A percentile compares a stretch with the other conserved stretches of the same genome.
These are phyloP conservation scores for Coccomyxa sp. DNA, from an alignment of 139 green algal species.

Conservation along the genomic window DNA sequence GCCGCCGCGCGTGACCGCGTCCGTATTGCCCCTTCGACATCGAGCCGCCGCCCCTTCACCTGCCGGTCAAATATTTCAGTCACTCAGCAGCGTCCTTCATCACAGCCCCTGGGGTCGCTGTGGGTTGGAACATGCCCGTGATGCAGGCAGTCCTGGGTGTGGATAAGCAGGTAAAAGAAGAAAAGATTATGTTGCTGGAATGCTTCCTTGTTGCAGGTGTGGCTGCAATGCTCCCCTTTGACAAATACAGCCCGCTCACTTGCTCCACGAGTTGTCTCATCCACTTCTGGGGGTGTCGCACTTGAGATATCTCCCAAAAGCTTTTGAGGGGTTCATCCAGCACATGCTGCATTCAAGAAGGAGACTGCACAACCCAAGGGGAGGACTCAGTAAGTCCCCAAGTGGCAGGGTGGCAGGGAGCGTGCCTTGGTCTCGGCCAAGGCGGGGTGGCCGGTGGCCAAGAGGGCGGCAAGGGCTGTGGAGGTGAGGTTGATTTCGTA, in stretches of 20 bases:
- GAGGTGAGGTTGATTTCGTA: slow-evolving; percentile 60
- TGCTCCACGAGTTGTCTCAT: too few species aligned
- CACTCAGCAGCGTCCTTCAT: too few species aligned
- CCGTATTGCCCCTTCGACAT: slow-evolving; percentile 40
- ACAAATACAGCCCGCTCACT: too few species aligned
- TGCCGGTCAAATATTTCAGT: slow-evolving; percentile 1
- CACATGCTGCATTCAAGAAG: too few species aligned
- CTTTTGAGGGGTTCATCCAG: too few species aligned
- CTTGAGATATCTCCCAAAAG: too few species aligned
- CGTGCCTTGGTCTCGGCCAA: slow-evolving; percentile 31
- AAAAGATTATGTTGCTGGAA: not conserved
- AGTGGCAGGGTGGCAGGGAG: not conserved
- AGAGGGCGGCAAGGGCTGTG: slow-evolving; percentile 48
- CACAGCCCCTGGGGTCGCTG: too few species aligned
- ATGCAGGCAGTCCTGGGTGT: too few species aligned
- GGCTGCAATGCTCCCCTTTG: not conserved
- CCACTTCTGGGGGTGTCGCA: too few species aligned
- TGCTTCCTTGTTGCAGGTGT: not conserved
- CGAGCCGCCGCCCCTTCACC: slow-evolving; percentile 53
- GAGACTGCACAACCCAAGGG: too few species aligned
- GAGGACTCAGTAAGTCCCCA: too few species aligned
- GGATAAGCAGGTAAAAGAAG: not conserved
- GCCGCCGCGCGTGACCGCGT: slow-evolving; percentile 31
- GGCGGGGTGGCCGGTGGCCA: slow-evolving; percentile 27
- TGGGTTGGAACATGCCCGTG: not conserved